Evolutionary conservation across 139 green algal genomes (phyloP), one percentile per base, ranked within the genome.

Genomic region (Astrephomene gubernaculifera): DNA sequence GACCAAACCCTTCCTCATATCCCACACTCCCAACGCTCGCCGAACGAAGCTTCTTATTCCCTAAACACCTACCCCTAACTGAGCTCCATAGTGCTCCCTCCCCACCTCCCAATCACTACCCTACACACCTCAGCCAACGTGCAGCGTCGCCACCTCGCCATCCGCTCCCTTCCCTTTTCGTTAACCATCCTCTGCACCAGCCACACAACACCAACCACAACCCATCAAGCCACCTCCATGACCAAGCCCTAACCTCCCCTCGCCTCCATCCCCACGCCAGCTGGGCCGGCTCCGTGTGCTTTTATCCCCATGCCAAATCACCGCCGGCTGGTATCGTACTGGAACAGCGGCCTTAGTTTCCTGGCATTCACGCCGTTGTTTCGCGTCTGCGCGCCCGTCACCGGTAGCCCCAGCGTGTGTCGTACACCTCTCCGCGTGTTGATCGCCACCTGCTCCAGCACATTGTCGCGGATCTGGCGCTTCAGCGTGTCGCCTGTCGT

Each of bases 401-500:
- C 73, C 1, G 86, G 71, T 53, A 90, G n/a, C 14, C 81, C 80
- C 33, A 81, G 69, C 53, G 72, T 27, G 60, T 88, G 87, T 24
- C 82, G 79, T 33, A 65, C 25, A 14, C 78, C 78, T 4, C 78
- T 61, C 43, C 43, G 61, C 43, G 78, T 75, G 33, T 65, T 65
- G 41, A 84, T 65, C 24, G 63, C 78, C n/a, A 84, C 63, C 78
- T 84, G 52, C 5, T 12, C 21, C 33, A 54, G n/a, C 25, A 81
- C 73, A 12, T 69, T 41, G 4, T 69, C 35, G 22, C 73, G 35
- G 36, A 69, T 69, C 52, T 81, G 73, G 14, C 88, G 72, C 53
- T 84, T 89, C 33, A 91, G 67, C 29, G 83, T 49, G 67, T 91
- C 88, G 10, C 85, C 88, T 2, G 87, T 85, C 8, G 64, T 38